Base-by-base conservation (phyloP, 495 filamentous ascomycete species). In the Neurospora intermedia region DNA sequence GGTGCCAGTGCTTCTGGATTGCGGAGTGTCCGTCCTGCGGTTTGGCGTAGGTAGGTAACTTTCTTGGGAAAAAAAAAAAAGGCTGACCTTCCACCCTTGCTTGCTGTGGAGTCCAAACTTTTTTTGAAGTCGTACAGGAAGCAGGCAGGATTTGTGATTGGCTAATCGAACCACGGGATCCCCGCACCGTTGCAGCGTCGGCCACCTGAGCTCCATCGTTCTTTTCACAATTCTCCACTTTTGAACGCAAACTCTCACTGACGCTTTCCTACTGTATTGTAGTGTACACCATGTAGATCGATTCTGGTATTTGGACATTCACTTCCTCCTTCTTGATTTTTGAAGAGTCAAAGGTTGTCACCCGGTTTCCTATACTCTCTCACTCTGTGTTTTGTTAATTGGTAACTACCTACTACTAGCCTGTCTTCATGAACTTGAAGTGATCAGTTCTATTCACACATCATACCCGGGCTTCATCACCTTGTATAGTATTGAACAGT, bases 71-170 rank as follows among this genome's bases (percentile, higher is more conserved):
- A 35, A 66, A 66, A 62, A 62, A 35, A 66, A 66, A 66, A 66
- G 54, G 54, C 54, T 35, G 54, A 66, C 54, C 31, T 39, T 27
- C 15, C 20, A 45, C 69, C 31, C 38, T 42, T 69, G 27, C 41
- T 66, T 41, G 45, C 7, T 35, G 40, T 46, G 73, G 72, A 73
- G 72, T 54, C 73, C 23, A 69, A 72, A 66, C 54, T 74, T 74
- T 74, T 72, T 69, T 71, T 46, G 48, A 43, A 73, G 69, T 45
- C 54, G 27, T 66, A 18, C 23, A 6, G 54, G 27, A 38, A 35
- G 54, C 54, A 66, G 54, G 27, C 54, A 66, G 7, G 27, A 4
- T 7, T 8, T 7, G 2, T 66, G 27, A 66, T 35, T 66, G 54
- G 54, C 15, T 66, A 15, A 3, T 16, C 6, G 16, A 66, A 15